Conservation (phyloP, 306 rosid species). For the Castanea crenata region DNA sequence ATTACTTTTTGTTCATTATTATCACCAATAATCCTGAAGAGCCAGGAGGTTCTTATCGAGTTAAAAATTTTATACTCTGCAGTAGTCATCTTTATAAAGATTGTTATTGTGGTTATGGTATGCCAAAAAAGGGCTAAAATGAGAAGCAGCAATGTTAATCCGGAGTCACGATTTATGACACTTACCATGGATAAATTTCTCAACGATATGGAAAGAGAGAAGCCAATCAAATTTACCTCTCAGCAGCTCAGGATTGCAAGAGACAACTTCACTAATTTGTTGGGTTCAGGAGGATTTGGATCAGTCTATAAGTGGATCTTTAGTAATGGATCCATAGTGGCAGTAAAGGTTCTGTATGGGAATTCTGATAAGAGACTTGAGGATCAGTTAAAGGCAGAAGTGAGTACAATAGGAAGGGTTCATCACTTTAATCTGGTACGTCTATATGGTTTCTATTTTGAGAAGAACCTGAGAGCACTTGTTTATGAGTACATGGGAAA, state of each 20-base stretch:
- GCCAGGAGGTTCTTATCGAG: neutral
- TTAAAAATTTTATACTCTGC: slow-evolving; percentile 6
- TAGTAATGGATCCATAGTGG: slow-evolving; percentile 31
- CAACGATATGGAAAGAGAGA: too few species aligned
- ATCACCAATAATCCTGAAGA: neutral
- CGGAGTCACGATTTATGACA: neutral
- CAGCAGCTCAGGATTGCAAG: slow-evolving; percentile 33
- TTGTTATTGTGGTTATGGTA: slow-evolving; percentile 9
- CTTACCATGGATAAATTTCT: too few species aligned
- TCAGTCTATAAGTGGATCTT: slow-evolving; percentile 37
- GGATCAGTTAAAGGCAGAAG: slow-evolving; percentile 47
- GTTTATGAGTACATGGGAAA: slow-evolving; percentile 40
- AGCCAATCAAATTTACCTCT: slow-evolving; percentile 4
- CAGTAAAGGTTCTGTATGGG: slow-evolving; percentile 46
- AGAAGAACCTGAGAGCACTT: slow-evolving; percentile 25
- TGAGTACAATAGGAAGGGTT: slow-evolving; percentile 48
- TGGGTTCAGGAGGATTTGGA: slow-evolving; percentile 55
- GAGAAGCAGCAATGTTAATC: neutral
- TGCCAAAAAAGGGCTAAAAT: neutral
- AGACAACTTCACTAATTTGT: slow-evolving; percentile 29
- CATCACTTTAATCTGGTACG: slow-evolving; percentile 37
- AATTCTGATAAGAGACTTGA: slow-evolving; percentile 29
- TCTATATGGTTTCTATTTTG: slow-evolving; percentile 46
- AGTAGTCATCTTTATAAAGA: slow-evolving; percentile 21
- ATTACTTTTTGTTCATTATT: neutral